phyloP scores from a whole-genome alignment of 176 grass and related monocot species.

The Hyparrhenia diplandra region DNA sequence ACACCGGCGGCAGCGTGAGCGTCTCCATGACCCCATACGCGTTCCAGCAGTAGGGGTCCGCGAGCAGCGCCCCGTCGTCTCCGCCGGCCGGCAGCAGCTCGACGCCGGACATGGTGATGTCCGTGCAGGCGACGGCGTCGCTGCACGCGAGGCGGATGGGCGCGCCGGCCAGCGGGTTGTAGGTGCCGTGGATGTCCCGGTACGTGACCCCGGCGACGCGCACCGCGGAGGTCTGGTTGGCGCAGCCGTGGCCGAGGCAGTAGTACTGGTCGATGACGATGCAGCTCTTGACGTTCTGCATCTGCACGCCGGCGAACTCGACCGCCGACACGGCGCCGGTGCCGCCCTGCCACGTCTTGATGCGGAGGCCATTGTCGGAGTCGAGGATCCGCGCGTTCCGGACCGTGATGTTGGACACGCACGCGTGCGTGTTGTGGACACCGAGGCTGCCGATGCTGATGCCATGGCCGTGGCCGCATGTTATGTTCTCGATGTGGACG shows the following conservation, averaged over 20 bases:
- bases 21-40: constrained; percentile 60
- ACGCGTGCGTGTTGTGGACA: constrained; percentile 52
- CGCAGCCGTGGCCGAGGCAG: constrained; percentile 53
- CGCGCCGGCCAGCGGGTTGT: constrained; percentile 32
- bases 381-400: constrained; percentile 38
- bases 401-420: constrained; percentile 74
- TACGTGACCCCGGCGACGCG: constrained; percentile 56
- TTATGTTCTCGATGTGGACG: constrained; percentile 64
- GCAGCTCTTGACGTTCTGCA: constrained; percentile 75
- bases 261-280: constrained; percentile 93
- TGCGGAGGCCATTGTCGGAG: constrained; percentile 74
- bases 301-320: constrained; percentile 46
- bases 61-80: not conserved
- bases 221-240: constrained; percentile 62
- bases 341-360: constrained; percentile 97
- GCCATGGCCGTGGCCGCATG: constrained; percentile 66
- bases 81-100: constrained; percentile 55
- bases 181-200: constrained; percentile 58
- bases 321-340: constrained; percentile 45
- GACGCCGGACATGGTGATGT: constrained; percentile 69
- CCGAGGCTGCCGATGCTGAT: constrained; percentile 92
- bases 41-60: constrained; percentile 68
- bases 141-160: constrained; percentile 79
- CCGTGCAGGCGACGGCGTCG: constrained; percentile 55
- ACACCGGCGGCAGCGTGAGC: constrained; percentile 56